Evolutionary conservation across 2,329 filamentous ascomycete species (phyloP).

Genomic region (Metarhizium sp.): DNA sequence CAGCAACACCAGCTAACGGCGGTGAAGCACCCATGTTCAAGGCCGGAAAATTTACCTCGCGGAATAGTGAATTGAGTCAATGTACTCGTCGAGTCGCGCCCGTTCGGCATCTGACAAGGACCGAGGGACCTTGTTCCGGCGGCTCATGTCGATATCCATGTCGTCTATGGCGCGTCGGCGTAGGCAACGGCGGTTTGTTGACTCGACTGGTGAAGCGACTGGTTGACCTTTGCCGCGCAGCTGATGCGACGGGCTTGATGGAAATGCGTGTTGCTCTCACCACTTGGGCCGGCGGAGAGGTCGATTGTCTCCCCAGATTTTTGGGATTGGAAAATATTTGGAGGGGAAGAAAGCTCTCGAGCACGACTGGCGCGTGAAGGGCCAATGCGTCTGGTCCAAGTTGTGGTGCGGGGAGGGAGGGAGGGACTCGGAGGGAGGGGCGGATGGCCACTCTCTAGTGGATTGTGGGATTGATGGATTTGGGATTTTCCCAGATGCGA

Average conservation of each 20-base stretch:
- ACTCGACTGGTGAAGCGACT: not conserved
- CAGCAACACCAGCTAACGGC: not conserved
- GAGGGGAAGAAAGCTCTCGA: conserved; percentile 2
- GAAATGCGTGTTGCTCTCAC: not conserved
- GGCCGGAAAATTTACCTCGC: conserved; percentile 49
- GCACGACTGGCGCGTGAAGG: conserved; percentile 6
- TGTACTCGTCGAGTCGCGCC: conserved; percentile 77
- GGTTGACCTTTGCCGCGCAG: not conserved
- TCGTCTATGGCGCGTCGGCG: conserved; percentile 1
- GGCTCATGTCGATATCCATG: conserved; percentile 63
- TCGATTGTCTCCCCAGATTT: not conserved
- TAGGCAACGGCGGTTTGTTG: conserved; percentile 6
- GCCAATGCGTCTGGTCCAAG: conserved; percentile 4
- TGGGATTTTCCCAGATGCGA: conserved; percentile 1
- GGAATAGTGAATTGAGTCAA: conserved; percentile 93
- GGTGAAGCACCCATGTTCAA: not conserved
- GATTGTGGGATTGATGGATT: conserved; percentile 5
- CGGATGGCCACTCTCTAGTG: conserved; percentile 4
- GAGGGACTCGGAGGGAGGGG: conserved; percentile 1
- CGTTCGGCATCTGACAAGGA: conserved; percentile 73
- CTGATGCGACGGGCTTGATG: not conserved
- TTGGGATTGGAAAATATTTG: not conserved
- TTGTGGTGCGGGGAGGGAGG: conserved; percentile 7
- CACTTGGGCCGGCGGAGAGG: not conserved
- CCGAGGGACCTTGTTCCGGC: conserved; percentile 81